Evolutionary conservation across 1,284 basidiomycete genomes (phyloP), one percentile per base, ranked within the genome.

Genomic region (Coniferiporia weirii): DNA sequence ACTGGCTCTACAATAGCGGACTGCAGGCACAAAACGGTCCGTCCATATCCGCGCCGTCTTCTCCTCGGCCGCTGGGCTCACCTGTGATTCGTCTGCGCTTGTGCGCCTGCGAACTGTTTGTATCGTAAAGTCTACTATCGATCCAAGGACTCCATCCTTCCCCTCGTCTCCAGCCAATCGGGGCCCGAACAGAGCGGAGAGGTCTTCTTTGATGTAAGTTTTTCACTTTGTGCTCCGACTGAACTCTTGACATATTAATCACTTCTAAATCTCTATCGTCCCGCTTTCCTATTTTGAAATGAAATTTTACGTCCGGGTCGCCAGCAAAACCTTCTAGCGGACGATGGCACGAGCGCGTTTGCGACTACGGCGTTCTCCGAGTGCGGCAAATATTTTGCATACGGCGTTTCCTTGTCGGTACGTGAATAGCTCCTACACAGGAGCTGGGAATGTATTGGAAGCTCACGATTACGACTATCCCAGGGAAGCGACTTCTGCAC

Each of bases 401-500:
- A 92, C 66, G 88, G 81, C 20, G 76, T 91, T 10, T 88, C 86
- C n/a, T 75, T 81, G 49, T 89, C 87, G 45, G 87, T 85, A 55
- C 52, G 76, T 69, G 4, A 27, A 9, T 49, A 19, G 12, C 35
- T 12, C 19, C 13, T 9, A 4, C n/a, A 9, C 27, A 6, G 3
- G 5, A 40, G 38, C 13, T 59, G 36, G 22, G 49, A 12, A 47
- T 19, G 15, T 6, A 35, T 34, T 5, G 20, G 19, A 27, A 12
- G 38, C 12, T 52, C 32, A 38, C 44, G 20, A 34, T 20, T n/a
- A n/a, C n/a, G n/a, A n/a, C n/a, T n/a, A n/a, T n/a, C 22, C 27
- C n/a, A 89, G 83, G 89, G 90, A 63, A 88, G 85, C 66, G 91
- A 93, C 69, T 88, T 86, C 70, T 81, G 74, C 64, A 88, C 83